Evolutionary conservation across 768 basidiomycete genomes (phyloP).

Genomic region (Hygrophorus pudorinus): DNA sequence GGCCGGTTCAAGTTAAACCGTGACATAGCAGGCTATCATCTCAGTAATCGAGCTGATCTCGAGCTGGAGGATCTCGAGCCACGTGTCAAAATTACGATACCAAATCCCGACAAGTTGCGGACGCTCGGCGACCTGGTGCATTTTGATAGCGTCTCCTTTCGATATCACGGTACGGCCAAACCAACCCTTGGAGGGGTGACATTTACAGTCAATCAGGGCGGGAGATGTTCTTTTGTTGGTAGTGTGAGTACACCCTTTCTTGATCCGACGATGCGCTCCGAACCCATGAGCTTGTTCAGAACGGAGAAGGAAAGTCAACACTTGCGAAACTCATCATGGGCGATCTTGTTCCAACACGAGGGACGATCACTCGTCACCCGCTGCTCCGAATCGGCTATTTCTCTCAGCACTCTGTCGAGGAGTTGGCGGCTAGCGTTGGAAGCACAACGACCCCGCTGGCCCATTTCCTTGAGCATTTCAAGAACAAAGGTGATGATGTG

Average conservation of each 20-base stretch:
- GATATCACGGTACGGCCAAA: no score
- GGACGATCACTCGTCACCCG: conserved; percentile 43
- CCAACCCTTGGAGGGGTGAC: no score
- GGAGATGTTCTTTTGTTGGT: no score
- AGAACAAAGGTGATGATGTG: conserved; percentile 20
- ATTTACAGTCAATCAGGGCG: no score
- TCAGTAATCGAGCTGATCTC: conserved; percentile 27
- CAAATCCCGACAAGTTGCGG: conserved; percentile 18
- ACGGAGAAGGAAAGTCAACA: conserved; percentile 51
- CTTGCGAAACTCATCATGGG: conserved; percentile 38
- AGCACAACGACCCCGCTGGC: conserved; percentile 16
- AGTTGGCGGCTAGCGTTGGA: conserved; percentile 24
- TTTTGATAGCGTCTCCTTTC: no score
- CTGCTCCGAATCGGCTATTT: conserved; percentile 49
- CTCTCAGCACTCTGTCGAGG: conserved; percentile 52
- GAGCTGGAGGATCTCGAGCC: conserved; percentile 28
- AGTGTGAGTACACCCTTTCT: no score
- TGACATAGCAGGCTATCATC: conserved; percentile 29
- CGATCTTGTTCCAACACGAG: conserved; percentile 14
- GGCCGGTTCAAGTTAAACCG: conserved; percentile 48
- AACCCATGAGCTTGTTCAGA: no score
- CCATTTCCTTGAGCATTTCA: conserved; percentile 17
- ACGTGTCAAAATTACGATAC: conserved; percentile 24
- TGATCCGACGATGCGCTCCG: no score
- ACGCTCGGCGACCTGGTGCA: conserved; percentile 27